Evolutionary conservation across 306 rosid species (phyloP).

Genomic region (Prunus fruticosa): DNA sequence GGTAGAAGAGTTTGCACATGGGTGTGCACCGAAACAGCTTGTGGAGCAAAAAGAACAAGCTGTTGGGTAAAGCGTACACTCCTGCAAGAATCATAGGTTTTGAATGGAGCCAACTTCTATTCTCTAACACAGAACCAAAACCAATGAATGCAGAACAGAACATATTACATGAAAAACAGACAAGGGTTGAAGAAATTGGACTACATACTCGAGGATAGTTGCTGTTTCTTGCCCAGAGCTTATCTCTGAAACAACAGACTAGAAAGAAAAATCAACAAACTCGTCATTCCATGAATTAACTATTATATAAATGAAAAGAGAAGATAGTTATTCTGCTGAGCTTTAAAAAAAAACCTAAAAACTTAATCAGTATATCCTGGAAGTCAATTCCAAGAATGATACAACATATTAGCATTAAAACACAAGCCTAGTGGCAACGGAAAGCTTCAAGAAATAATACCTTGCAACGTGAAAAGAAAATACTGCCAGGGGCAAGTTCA

Average conservation of each 20-base stretch:
- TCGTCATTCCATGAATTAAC: background rate
- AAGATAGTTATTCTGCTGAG: background rate
- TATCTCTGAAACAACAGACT: conserved; percentile 94
- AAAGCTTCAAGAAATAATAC: conserved; percentile 29
- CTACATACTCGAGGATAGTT: conserved; percentile 84
- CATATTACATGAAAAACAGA: background rate
- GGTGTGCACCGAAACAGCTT: conserved; percentile 90
- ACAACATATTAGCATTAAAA: background rate
- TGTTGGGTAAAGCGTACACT: conserved; percentile 96
- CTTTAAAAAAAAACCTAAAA: background rate
- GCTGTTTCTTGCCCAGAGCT: conserved; percentile 93
- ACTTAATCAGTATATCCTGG: background rate
- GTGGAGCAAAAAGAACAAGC: conserved; percentile 96
- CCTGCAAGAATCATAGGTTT: conserved; percentile 43
- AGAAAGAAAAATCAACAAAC: conserved; percentile 24
- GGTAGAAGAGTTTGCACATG: conserved; percentile 55
- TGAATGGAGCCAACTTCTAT: conserved; percentile 7
- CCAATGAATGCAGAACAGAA: conserved; percentile 13
- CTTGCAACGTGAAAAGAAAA: conserved; percentile 96
- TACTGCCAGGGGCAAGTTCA: conserved; percentile 98
- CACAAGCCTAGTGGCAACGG: background rate
- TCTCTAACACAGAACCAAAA: conserved; percentile 1
- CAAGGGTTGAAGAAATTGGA: background rate
- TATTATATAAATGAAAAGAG: background rate
- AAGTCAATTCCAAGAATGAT: conserved; percentile 6